Evolutionary conservation across 345 rosid genomes (phyloP).

Genomic region (Litchi chinensis): DNA sequence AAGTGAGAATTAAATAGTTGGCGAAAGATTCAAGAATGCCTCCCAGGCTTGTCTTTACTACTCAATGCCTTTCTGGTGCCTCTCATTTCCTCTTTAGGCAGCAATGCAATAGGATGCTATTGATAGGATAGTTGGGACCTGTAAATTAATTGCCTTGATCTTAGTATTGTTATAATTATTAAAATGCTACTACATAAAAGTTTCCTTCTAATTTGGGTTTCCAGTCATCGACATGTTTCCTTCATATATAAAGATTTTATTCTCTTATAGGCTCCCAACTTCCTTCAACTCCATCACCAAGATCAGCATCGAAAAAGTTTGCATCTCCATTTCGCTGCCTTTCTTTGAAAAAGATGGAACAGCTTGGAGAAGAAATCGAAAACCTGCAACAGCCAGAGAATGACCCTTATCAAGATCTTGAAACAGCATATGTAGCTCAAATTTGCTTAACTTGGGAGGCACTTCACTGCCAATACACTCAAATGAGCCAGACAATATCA

Average conservation of each 20-base stretch:
- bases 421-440: conserved; percentile 90
- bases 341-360: conserved; percentile 66
- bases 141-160: not conserved
- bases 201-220: not conserved
- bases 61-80: not conserved
- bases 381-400: conserved; percentile 48
- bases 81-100: not conserved
- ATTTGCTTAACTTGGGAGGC: conserved; percentile 97
- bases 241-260: not conserved
- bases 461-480: conserved; percentile 91
- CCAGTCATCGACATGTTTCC: not conserved
- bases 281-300: conserved; percentile 78
- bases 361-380: conserved; percentile 72
- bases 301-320: conserved; percentile 77
- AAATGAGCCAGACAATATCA: conserved; percentile 66
- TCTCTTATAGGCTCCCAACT: conserved; percentile 45
- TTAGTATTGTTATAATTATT: not conserved
- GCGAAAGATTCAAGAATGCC: not conserved
- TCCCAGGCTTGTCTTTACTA: not conserved
- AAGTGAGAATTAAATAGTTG: not conserved
- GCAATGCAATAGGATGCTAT: too few species aligned
- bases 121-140: not conserved
- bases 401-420: conserved; percentile 71
- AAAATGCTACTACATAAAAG: not conserved
- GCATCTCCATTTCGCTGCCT: conserved; percentile 88